Conservation (phyloP, 352 stramenopile genomes). For the Globisporangium nunn region DNA sequence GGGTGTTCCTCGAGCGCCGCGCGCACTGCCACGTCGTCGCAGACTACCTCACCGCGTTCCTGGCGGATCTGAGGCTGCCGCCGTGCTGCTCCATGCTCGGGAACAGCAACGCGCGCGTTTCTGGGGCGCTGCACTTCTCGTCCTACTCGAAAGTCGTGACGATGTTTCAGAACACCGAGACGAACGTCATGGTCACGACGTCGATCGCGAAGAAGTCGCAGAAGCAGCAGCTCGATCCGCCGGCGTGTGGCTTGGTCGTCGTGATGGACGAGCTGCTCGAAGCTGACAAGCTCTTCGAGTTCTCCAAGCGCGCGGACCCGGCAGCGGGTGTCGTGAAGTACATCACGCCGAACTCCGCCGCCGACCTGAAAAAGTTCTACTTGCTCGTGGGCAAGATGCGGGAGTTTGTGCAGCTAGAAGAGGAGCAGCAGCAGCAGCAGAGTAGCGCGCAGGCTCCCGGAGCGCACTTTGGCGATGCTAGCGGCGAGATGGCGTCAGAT, state of each 20-base stretch:
- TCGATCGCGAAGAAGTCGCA: slow-evolving; percentile 55
- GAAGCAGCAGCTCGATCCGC: slow-evolving; percentile 30
- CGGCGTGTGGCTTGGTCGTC: slow-evolving; percentile 58
- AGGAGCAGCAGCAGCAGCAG: slow-evolving; percentile 34
- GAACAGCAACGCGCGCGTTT: slow-evolving; percentile 55
- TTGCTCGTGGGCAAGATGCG: slow-evolving; percentile 53
- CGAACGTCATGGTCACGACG: slow-evolving; percentile 72
- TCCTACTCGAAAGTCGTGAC: slow-evolving; percentile 63
- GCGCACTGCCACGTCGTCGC: slow-evolving; percentile 64
- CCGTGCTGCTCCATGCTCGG: slow-evolving; percentile 74
- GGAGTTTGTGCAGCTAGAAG: slow-evolving; percentile 40
- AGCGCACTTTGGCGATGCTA: too few species aligned
- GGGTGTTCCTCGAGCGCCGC: slow-evolving; percentile 73
- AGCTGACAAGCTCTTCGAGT: slow-evolving; percentile 67
- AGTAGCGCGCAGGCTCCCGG: slow-evolving; percentile 1
- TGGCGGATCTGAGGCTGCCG: slow-evolving; percentile 34
- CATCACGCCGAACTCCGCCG: slow-evolving; percentile 30
- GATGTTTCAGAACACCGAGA: slow-evolving; percentile 45
- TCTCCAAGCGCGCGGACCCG: slow-evolving; percentile 34
- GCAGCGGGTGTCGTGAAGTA: slow-evolving; percentile 57
- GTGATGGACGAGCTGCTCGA: slow-evolving; percentile 76
- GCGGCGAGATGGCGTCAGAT: slow-evolving; percentile 6
- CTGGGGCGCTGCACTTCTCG: slow-evolving; percentile 47
- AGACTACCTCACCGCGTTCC: slow-evolving; percentile 59
- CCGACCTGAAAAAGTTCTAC: slow-evolving; percentile 55